Evolutionary conservation across 306 rosid species (phyloP).

Genomic region (Boehmeria nivea): DNA sequence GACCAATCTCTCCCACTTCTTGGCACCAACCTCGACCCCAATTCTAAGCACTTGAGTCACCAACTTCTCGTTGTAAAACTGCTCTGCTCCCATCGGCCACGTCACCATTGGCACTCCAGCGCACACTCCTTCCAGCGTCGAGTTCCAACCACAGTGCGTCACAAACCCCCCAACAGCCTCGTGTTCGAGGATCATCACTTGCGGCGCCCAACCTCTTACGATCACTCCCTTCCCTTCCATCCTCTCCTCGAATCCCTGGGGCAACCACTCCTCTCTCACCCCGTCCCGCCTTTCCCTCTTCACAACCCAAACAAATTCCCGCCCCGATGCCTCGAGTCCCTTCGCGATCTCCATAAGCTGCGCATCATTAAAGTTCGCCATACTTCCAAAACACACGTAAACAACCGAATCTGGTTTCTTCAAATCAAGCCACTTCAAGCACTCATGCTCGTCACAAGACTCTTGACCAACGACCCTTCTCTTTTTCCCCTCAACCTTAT

Average conservation of each 20-base stretch:
- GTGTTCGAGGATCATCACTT: conserved; percentile 52
- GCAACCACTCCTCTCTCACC: conserved; percentile 21
- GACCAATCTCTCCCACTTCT: conserved; percentile 13
- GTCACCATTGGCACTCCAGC: conserved; percentile 43
- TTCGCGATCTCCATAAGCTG: conserved; percentile 46
- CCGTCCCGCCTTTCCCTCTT: conserved; percentile 2
- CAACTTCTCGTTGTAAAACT: conserved; percentile 43
- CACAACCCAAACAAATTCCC: conserved; percentile 46
- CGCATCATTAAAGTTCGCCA: conserved; percentile 20
- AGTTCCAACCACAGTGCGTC: conserved; percentile 23
- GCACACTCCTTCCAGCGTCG: conserved; percentile 20
- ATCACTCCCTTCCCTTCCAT: conserved; percentile 43
- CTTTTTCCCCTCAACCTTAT: conserved; percentile 36
- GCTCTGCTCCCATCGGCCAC: conserved; percentile 30
- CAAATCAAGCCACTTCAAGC: conserved; percentile 25
- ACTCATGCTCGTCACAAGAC: conserved; percentile 17
- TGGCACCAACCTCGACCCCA: conserved; percentile 31
- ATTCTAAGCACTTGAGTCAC: conserved; percentile 14
- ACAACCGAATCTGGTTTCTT: conserved; percentile 37
- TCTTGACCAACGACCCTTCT: conserved; percentile 12
- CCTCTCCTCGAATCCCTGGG: conserved; percentile 26
- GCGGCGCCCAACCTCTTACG: conserved; percentile 66
- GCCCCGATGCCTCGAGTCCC: conserved; percentile 42
- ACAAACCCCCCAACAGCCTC: conserved; percentile 44
- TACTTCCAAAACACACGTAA: conserved; percentile 46